Percentiles rank a stretch among this genome's conserved stretches.
phyloP scores from a whole-genome alignment of 805 yeast species.

The Tetrapisispora pingtungensis region DNA sequence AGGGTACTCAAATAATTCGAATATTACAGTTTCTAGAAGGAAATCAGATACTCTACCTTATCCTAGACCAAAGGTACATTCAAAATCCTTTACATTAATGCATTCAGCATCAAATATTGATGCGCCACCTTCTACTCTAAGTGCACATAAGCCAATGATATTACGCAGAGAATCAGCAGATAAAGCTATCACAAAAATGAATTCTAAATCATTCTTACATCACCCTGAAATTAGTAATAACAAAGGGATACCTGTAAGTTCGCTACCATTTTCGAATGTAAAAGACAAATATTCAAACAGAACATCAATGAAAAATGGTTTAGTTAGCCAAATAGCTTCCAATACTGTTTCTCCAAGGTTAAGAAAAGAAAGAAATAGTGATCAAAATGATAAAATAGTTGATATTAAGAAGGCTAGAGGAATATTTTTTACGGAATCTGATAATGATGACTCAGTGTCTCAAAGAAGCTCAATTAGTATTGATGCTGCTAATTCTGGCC shows the following conservation, averaged over 20 bases:
- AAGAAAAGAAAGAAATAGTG: not conserved
- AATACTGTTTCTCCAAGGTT: not conserved
- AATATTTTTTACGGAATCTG: conserved; percentile 7
- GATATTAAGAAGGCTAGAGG: conserved; percentile 2
- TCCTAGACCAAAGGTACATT: not conserved
- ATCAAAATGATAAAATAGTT: not conserved
- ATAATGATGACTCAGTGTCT: conserved; percentile 6
- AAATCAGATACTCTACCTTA: conserved; percentile 4
- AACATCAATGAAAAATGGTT: not conserved
- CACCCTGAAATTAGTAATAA: not conserved
- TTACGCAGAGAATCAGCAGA: not conserved
- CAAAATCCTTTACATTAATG: not conserved
- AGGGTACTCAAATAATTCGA: not conserved
- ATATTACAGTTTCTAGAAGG: conserved; percentile 1
- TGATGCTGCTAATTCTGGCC: not conserved
- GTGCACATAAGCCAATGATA: not conserved
- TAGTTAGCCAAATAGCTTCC: not conserved
- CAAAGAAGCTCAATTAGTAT: not conserved
- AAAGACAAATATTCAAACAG: not conserved
- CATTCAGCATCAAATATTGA: not conserved
- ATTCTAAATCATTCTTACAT: not conserved
- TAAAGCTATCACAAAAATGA: not conserved
- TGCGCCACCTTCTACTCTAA: not conserved
- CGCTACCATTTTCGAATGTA: not conserved
- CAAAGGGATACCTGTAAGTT: not conserved